Percentiles rank a stretch among this genome's conserved stretches.
These are phyloP conservation scores for Gomphus bonarii DNA, from an alignment of 1,284 basidiomycete genomes.

Conservation along the genomic window DNA sequence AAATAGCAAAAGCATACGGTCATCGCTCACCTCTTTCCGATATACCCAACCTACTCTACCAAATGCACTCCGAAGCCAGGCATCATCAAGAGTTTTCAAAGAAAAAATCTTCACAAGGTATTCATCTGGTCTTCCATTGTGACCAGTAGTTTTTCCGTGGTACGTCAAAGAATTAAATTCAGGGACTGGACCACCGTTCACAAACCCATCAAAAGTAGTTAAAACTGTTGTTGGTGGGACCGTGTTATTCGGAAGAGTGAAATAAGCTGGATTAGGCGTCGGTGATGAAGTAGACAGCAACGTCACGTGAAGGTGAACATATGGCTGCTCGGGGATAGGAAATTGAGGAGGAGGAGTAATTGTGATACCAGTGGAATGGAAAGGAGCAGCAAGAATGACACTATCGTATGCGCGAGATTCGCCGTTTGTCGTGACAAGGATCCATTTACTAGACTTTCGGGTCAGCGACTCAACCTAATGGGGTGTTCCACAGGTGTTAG, in stretches of 20 bases:
- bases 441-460: slow-evolving; percentile 12
- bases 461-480: slow-evolving; percentile 12
- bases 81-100: slow-evolving; percentile 47
- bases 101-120: slow-evolving; percentile 88
- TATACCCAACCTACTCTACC: slow-evolving; percentile 73
- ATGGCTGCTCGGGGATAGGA: slow-evolving; percentile 57
- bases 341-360: slow-evolving; percentile 36
- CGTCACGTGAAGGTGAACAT: slow-evolving; percentile 84
- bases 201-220: slow-evolving; percentile 55
- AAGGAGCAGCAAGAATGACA: slow-evolving; percentile 71
- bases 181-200: slow-evolving; percentile 44
- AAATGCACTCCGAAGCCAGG: slow-evolving; percentile 60
- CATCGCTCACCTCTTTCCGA: slow-evolving; percentile 57
- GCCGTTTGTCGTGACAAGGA: slow-evolving; percentile 22
- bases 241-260: slow-evolving; percentile 40
- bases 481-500: background rate
- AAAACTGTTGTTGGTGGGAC: slow-evolving; percentile 60
- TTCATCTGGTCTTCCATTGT: slow-evolving; percentile 28
- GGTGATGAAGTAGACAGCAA: slow-evolving; percentile 71
- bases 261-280: slow-evolving; percentile 58
- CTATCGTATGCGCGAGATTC: slow-evolving; percentile 41
- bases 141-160: slow-evolving; percentile 44
- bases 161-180: slow-evolving; percentile 90
- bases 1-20: background rate
- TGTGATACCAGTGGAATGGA: slow-evolving; percentile 49